Conservation (phyloP, 495 filamentous ascomycete species). For the Xylaria venustula region DNA sequence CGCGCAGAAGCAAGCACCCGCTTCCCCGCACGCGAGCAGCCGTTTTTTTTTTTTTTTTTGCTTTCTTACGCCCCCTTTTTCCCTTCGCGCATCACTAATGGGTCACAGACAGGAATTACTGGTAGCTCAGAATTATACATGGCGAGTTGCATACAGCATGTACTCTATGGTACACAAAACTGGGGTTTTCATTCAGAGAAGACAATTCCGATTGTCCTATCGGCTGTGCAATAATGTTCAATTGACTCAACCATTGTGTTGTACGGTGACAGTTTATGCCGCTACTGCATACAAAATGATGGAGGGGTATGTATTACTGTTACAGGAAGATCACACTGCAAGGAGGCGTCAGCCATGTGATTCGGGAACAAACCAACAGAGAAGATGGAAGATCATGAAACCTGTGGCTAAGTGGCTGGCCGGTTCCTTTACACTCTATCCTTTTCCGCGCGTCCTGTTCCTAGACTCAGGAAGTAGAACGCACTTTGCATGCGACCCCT, state of each 20-base stretch:
- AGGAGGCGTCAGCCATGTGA: neutral
- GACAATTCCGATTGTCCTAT: no score
- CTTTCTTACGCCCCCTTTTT: neutral
- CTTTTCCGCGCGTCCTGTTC: neutral
- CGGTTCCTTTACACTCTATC: neutral
- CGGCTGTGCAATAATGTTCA: no score
- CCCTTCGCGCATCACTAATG: neutral
- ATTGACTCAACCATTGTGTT: no score
- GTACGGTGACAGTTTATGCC: neutral
- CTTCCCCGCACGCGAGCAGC: slow-evolving; percentile 4
- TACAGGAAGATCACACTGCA: neutral
- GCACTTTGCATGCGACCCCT: no score
- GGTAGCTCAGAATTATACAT: neutral
- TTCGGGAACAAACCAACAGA: neutral
- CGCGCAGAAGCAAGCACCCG: neutral
- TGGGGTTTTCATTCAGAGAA: no score
- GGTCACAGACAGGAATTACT: neutral
- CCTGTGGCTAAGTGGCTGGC: neutral
- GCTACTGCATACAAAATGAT: no score
- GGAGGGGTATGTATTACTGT: neutral
- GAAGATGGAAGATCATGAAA: neutral
- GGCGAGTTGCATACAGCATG: neutral
- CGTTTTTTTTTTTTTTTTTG: no score
- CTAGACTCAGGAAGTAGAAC: no score
- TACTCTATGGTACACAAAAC: no score